These are phyloP conservation scores for Pseudozyma pruni DNA, from an alignment of 1,284 basidiomycete genomes.

Conservation along the genomic window DNA sequence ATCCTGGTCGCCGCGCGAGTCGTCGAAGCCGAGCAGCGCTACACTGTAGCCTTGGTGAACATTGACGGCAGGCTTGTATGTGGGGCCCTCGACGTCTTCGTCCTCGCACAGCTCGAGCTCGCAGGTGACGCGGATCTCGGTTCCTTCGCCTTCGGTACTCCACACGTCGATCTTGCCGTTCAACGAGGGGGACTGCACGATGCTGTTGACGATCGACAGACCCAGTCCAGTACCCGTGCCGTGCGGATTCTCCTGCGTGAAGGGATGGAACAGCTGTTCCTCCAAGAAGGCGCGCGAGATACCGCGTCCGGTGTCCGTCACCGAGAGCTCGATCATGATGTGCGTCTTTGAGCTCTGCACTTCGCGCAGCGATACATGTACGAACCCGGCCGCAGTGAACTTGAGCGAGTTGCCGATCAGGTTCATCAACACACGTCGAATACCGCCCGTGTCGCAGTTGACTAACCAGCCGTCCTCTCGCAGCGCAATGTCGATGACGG, in stretches of 20 bases:
- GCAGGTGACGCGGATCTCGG: conserved; percentile 89
- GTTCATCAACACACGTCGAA: conserved; percentile 93
- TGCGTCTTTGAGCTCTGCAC: conserved; percentile 73
- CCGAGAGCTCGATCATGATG: conserved; percentile 84
- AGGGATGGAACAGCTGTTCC: conserved; percentile 96
- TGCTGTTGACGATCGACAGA: conserved; percentile 95
- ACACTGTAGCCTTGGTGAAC: conserved; percentile 72
- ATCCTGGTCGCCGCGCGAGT: conserved; percentile 76
- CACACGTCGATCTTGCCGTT: conserved; percentile 85
- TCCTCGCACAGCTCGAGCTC: conserved; percentile 74
- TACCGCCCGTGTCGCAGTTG: conserved; percentile 89
- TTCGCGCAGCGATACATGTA: conserved; percentile 85
- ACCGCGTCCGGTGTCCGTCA: conserved; percentile 88
- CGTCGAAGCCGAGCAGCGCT: conserved; percentile 80
- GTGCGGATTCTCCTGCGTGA: conserved; percentile 86
- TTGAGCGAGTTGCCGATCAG: conserved; percentile 91
- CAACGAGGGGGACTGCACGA: conserved; percentile 84
- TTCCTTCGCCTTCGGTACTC: conserved; percentile 89
- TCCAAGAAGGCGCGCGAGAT: conserved; percentile 67
- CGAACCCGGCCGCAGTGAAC: conserved; percentile 86
- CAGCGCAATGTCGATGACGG: conserved; percentile 85
- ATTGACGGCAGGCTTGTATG: conserved; percentile 70
- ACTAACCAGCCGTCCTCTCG: conserved; percentile 83
- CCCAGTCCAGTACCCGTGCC: conserved; percentile 94
- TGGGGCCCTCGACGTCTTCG: conserved; percentile 49